Evolutionary conservation across 2,329 filamentous ascomycete species (phyloP).

Genomic region (Cordyceps fumosorosea): DNA sequence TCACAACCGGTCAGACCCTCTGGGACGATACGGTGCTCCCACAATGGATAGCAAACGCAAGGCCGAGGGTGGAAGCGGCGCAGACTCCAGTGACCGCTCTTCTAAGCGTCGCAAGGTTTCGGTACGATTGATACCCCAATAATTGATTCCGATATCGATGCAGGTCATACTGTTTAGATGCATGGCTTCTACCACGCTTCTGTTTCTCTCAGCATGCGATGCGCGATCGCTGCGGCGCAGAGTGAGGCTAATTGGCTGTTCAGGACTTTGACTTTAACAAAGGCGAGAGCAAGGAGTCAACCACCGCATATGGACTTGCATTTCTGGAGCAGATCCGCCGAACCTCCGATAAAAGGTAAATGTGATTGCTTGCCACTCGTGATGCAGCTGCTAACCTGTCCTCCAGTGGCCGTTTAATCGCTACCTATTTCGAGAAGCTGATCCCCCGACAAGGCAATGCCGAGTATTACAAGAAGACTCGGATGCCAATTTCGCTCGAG

Average conservation of each 20-base stretch:
- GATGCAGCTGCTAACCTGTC: constrained; percentile 18
- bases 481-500: constrained; percentile 71
- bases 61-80: constrained; percentile 38
- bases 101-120: constrained; percentile 49
- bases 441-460: constrained; percentile 57
- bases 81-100: constrained; percentile 45
- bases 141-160: neutral
- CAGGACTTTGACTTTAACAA: constrained; percentile 42
- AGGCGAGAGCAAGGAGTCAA: constrained; percentile 60
- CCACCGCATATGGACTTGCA: constrained; percentile 62
- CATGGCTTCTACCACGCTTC: neutral
- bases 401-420: constrained; percentile 63
- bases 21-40: constrained; percentile 3
- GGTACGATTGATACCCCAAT: constrained; percentile 28
- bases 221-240: neutral
- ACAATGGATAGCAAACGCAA: constrained; percentile 54
- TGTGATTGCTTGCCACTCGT: constrained; percentile 17
- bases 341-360: constrained; percentile 76
- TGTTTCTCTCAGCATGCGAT: constrained; percentile 1
- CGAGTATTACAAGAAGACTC: constrained; percentile 71
- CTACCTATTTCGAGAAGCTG: constrained; percentile 67
- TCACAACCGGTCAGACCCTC: neutral
- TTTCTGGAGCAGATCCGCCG: constrained; percentile 70
- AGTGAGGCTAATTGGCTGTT: constrained; percentile 4
- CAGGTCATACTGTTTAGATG: neutral